Percentiles rank a stretch among this genome's conserved stretches.
Conservation (phyloP, 768 basidiomycete species). For the Russula vinacea region DNA sequence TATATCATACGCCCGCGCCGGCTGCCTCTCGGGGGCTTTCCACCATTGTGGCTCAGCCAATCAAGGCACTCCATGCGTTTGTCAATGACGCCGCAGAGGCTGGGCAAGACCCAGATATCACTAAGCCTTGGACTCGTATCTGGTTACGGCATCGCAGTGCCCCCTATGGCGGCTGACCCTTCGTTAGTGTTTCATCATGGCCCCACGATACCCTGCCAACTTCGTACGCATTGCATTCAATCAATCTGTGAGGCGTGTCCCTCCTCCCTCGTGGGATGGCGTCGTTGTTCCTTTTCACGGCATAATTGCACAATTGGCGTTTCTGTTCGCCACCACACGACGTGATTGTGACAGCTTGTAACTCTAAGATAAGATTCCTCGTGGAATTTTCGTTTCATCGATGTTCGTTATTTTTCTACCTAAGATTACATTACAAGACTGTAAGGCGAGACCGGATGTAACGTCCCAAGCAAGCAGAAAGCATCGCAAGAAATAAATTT, state of each 20-base stretch:
- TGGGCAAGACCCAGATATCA: conserved; percentile 25
- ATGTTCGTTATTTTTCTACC: conserved; percentile 32
- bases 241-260: conserved; percentile 18
- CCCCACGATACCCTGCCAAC: conserved; percentile 5
- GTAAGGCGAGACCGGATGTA: conserved; percentile 26
- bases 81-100: conserved; percentile 26
- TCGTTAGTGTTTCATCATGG: conserved; percentile 25
- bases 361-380: conserved; percentile 4
- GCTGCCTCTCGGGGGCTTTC: conserved; percentile 23
- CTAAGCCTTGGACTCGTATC: conserved; percentile 18
- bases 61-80: conserved; percentile 23
- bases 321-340: conserved; percentile 8
- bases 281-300: conserved; percentile 18
- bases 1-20: conserved; percentile 9
- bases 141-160: conserved; percentile 21
- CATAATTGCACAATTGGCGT: conserved; percentile 4
- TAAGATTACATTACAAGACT: conserved; percentile 32
- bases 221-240: conserved; percentile 13
- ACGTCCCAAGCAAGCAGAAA: conserved; percentile 25
- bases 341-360: background rate
- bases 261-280: background rate
- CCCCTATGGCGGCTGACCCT: conserved; percentile 24
- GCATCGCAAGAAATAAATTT: conserved; percentile 31
- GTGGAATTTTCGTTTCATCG: conserved; percentile 19
- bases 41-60: conserved; percentile 21